Base-by-base conservation (phyloP, 1,139 yeast genomes). In the Yamadazyma friedrichii region DNA sequence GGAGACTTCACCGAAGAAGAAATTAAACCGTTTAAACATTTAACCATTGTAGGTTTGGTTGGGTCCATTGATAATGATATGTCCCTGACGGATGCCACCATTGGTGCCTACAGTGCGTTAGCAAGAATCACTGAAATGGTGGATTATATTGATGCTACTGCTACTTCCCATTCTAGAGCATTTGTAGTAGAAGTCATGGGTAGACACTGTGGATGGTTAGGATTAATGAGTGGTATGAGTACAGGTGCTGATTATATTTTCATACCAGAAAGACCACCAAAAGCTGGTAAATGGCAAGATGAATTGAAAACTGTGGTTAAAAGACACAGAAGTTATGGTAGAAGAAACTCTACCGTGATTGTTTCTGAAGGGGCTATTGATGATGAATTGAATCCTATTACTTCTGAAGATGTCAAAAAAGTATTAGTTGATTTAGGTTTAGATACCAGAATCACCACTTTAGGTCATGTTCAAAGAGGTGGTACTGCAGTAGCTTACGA, bases 101-200 rank as follows among this genome's bases (percentile, higher is more conserved):
- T 85, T 54, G 94, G 94, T 51, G 88, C 91, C 6, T 84, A 77
- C 60, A 82, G 89, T 25, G 82, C 93, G 0, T 69, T 85, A 50
- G 93, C 82, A 49, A 70, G 94, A 58, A 85, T 85, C 49, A 79
- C 87, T 58, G 82, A 82, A 58, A 83, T 85, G 65, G 82, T 85
- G 44, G 94, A 85, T 62, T 84, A 82, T 58, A 85, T 85, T 46
- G 93, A 84, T 59, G 93, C 91, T 35, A 85, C 94, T 30, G 94
- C 94, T 27, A 82, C 81, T 43, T 84, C 91, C 1, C 94, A 85
- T 61, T 84, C 88, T 24, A 70, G 94, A 59, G 94, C 94, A 8
- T 85, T 85, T 57, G 89, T 85, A 31, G 82, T 85, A 35, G 94
- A 85, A 62, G 94, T 85, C n/a, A 85, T 85, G 94, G 94, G 94